These are phyloP conservation scores for Trichocladium antarcticum DNA, from an alignment of 495 filamentous ascomycete genomes.

Conservation along the genomic window DNA sequence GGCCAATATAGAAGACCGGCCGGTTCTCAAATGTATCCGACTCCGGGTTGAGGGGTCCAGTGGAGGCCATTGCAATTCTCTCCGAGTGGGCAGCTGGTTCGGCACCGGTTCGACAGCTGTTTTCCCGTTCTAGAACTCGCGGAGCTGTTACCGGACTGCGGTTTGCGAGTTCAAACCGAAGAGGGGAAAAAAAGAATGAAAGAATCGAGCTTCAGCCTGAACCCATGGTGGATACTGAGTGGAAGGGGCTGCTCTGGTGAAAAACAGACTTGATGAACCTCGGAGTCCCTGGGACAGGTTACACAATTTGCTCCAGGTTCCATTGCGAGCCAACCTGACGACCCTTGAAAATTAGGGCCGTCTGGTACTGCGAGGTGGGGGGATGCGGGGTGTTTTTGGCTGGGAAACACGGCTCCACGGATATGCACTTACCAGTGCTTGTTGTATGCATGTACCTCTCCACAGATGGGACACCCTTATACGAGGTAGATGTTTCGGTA, in stretches of 20 bases:
- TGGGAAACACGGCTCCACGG: too few relatives aligned
- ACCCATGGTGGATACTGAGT: constrained; percentile 3
- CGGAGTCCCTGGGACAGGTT: not conserved
- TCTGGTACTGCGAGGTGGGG: not conserved
- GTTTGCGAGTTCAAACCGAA: not conserved
- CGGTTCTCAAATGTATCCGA: constrained; percentile 37
- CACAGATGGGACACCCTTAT: too few relatives aligned
- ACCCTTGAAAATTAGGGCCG: not conserved
- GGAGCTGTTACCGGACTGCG: too few relatives aligned
- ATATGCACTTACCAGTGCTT: too few relatives aligned
- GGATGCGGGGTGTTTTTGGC: constrained; percentile 7
- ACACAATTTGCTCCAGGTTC: constrained; percentile 3
- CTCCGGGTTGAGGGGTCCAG: constrained; percentile 32
- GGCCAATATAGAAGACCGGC: constrained; percentile 67
- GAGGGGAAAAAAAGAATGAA: not conserved
- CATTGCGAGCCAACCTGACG: too few relatives aligned
- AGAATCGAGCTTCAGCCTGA: not conserved
- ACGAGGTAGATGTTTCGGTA: too few relatives aligned
- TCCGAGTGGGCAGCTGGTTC: not conserved
- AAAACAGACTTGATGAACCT: not conserved
- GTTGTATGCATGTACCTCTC: too few relatives aligned
- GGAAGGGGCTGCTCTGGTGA: not conserved
- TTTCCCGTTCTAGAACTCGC: too few relatives aligned
- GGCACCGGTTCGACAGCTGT: not conserved
- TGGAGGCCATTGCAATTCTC: constrained; percentile 19